These are phyloP conservation scores for Paxillus involutus DNA, from an alignment of 768 basidiomycete genomes.

Conservation along the genomic window DNA sequence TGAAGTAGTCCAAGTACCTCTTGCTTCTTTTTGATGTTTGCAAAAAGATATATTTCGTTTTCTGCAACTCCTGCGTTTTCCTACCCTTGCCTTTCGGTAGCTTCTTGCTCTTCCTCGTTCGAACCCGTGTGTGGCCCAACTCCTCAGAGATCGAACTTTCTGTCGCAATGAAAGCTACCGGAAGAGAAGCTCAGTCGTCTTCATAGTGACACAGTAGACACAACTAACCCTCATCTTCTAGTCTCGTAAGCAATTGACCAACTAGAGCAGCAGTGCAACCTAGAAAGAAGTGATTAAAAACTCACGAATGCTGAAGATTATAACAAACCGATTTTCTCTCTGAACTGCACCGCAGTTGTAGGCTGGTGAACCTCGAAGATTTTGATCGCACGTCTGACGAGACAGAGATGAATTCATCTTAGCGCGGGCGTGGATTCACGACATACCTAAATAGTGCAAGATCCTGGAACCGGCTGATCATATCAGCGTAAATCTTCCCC, in stretches of 20 bases:
- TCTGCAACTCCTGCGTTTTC: slow-evolving; percentile 49
- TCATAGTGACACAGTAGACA: background rate
- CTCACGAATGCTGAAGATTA: background rate
- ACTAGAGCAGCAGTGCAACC: slow-evolving; percentile 56
- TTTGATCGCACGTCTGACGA: slow-evolving; percentile 65
- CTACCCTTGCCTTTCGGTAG: slow-evolving; percentile 41
- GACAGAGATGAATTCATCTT: background rate
- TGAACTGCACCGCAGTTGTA: slow-evolving; percentile 50
- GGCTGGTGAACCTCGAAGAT: slow-evolving; percentile 53
- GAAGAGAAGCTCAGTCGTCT: slow-evolving; percentile 5
- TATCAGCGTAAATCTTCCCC: slow-evolving; percentile 49
- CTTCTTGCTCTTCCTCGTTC: slow-evolving; percentile 41
- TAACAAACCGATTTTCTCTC: slow-evolving; percentile 56
- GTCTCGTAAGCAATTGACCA: slow-evolving; percentile 62
- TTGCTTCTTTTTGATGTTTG: slow-evolving; percentile 40
- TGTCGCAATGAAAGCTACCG: slow-evolving; percentile 59
- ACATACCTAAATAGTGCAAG: slow-evolving; percentile 68
- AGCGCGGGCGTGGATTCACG: background rate
- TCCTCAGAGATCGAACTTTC: slow-evolving; percentile 49
- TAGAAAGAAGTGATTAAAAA: slow-evolving; percentile 23
- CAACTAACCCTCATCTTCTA: slow-evolving; percentile 65
- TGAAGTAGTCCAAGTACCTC: slow-evolving; percentile 69
- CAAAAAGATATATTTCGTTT: slow-evolving; percentile 59
- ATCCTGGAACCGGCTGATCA: slow-evolving; percentile 65
- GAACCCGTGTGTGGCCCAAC: slow-evolving; percentile 41